phyloP scores from a whole-genome alignment of 164 flowering plant genomes.

The Chloranthus sessilifolius region DNA sequence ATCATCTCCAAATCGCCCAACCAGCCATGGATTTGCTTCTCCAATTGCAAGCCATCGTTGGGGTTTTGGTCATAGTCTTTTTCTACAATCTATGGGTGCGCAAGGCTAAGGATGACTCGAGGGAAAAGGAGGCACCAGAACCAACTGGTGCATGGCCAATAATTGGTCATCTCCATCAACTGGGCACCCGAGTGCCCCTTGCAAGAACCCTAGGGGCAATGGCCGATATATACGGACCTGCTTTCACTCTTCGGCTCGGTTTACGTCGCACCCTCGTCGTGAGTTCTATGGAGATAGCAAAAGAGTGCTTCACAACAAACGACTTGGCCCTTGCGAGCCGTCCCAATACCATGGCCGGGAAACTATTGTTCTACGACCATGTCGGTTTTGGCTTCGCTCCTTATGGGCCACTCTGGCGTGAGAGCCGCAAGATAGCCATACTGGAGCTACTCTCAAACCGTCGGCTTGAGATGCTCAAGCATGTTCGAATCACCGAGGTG shows the following conservation, averaged over 20 bases:
- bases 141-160: conserved; percentile 10
- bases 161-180: conserved; percentile 15
- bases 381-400: conserved; percentile 4
- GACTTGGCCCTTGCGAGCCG: conserved; percentile 11
- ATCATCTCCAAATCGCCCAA: no score
- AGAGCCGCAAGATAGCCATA: no score
- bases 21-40: background rate
- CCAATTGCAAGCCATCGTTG: conserved; percentile 2
- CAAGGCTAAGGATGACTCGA: no score
- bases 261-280: conserved; percentile 9
- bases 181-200: background rate
- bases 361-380: background rate
- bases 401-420: no score
- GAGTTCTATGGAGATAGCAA: conserved; percentile 13
- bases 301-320: no score
- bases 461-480: no score
- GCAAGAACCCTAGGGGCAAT: conserved; percentile 2
- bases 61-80: background rate
- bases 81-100: background rate
- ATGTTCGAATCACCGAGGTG: no score
- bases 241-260: conserved; percentile 11
- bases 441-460: no score
- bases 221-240: conserved; percentile 14
- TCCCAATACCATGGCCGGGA: background rate
- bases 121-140: conserved; percentile 7